These are phyloP conservation scores for Acacia acuminata DNA, from an alignment of 306 rosid genomes.

Conservation along the genomic window DNA sequence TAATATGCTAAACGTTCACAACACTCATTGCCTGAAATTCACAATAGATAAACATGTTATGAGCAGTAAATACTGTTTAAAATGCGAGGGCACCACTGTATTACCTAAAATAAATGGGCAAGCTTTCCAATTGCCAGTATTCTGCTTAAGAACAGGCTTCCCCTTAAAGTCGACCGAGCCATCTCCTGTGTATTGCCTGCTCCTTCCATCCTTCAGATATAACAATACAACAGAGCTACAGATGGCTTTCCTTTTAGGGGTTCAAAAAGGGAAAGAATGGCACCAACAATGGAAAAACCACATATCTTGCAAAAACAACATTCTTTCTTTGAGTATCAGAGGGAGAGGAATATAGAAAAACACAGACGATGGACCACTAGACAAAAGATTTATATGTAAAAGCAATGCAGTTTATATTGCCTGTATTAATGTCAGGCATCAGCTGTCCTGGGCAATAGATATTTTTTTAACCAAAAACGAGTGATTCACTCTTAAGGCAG, in stretches of 20 bases:
- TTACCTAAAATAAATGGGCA: conserved; percentile 74
- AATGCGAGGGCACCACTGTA: conserved; percentile 6
- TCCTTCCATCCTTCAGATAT: conserved; percentile 51
- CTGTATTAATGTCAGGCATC: neutral
- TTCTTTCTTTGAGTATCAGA: neutral
- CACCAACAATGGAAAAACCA: neutral
- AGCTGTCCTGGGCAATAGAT: neutral
- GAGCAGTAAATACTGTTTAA: neutral
- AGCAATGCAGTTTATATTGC: neutral
- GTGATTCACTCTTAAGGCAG: neutral
- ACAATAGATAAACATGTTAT: conserved; percentile 9
- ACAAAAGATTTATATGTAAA: conserved; percentile 8
- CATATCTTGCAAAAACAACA: conserved; percentile 11
- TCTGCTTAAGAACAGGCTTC: conserved; percentile 56
- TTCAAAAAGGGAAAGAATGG: neutral
- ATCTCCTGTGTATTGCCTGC: conserved; percentile 53
- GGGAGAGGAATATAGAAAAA: neutral
- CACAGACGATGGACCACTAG: neutral
- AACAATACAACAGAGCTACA: neutral
- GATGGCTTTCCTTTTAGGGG: neutral
- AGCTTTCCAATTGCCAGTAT: conserved; percentile 76
- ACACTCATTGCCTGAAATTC: conserved; percentile 78
- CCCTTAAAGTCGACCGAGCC: conserved; percentile 73
- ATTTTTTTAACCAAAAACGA: conserved; percentile 4
- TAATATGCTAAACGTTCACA: conserved; percentile 94